Conservation (phyloP, 345 rosid genomes). For the Eucalyptus curtisii region DNA sequence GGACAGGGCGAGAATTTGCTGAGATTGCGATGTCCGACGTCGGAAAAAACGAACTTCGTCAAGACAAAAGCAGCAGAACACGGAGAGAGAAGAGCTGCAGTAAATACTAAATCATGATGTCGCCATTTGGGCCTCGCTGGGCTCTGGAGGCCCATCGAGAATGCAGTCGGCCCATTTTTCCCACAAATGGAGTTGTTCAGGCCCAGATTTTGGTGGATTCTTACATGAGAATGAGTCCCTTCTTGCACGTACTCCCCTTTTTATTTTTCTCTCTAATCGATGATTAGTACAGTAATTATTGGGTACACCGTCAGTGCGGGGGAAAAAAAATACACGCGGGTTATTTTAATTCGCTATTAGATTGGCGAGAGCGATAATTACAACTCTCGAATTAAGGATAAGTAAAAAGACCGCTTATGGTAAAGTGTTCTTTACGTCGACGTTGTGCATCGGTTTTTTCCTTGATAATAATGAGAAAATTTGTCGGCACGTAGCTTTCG, state of each 20-base stretch:
- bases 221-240: background rate
- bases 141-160: background rate
- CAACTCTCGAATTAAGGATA: background rate
- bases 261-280: accelerated
- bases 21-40: background rate
- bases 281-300: background rate
- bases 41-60: background rate
- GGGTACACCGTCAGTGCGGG: background rate
- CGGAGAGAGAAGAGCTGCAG: background rate
- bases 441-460: no score
- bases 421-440: background rate
- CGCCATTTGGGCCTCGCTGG: background rate
- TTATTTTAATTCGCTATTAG: background rate
- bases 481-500: background rate
- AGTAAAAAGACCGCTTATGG: accelerated
- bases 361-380: background rate
- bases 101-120: background rate
- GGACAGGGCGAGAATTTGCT: background rate
- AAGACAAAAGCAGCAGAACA: background rate
- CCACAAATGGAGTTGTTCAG: background rate
- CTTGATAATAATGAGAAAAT: background rate
- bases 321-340: background rate
- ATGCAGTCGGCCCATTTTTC: background rate
- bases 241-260: accelerated
- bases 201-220: background rate